Base-by-base conservation (phyloP, 176 grass and related monocot genomes). In the Carex parvula region DNA sequence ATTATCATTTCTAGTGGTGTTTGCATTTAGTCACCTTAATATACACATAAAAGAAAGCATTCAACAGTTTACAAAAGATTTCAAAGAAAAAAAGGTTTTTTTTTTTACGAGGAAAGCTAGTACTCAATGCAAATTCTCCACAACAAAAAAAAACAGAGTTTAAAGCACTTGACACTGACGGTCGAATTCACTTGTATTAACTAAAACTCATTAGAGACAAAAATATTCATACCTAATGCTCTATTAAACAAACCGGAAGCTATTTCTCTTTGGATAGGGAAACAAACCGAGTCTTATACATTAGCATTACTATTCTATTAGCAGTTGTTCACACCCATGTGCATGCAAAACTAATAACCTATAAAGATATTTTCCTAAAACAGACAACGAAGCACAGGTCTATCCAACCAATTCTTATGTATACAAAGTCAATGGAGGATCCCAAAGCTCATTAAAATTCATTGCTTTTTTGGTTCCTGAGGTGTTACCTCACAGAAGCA, bases 401-500 rank as follows among this genome's bases (percentile, higher is more conserved):
- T 42, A 68, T 13, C 48, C 59, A 53, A 17, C 33, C 24, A 83
- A 68, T 64, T 74, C 44, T 74, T 24, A 78, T 78, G 50, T 78
- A 78, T 78, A 24, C 87, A 81, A 42, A 81, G 54, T 63, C 79
- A 64, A 81, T 81, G 81, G 2, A 14, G 85, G 84, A 37, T 5
- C 44, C 26, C 71, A 53, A 53, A 70, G 21, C 22, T 26, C 3
- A 60, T 81, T 6, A 87, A 64, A 59, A 83, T 67, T 98, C 89
- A 94, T 85, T 87, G 79, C 79, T 62, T 90, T 68, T 85, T 87
- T 16, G 84, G 62, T 59, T 92, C 86, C 53, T 93, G 83, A 5
- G 73, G 85, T 11, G 60, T 70, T 83, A 98, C 91, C 80, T 98
- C 95, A 65, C 90, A 90, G 75, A 94, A 93, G 82, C 95, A 98